phyloP scores from a whole-genome alignment of 495 filamentous ascomycete genomes.

The Lineolata rhizophorae region DNA sequence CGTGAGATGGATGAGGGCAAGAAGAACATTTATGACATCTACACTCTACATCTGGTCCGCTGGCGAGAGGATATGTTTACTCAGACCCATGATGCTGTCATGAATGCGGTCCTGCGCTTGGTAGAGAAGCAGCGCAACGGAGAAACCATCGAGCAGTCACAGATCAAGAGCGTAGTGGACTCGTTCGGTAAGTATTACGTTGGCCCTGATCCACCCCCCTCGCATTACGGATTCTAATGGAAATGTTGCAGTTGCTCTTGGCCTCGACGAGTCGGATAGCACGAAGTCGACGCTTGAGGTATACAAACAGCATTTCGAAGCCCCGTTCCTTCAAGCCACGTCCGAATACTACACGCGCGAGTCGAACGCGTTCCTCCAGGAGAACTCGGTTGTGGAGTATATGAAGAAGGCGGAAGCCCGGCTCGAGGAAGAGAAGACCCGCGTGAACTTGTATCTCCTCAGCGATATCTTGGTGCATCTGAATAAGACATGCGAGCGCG shows the following conservation, averaged over 20 bases:
- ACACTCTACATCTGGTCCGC: slow-evolving; percentile 84
- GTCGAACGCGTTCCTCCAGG: slow-evolving; percentile 79
- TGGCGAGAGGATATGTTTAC: slow-evolving; percentile 86
- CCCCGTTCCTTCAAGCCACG: slow-evolving; percentile 74
- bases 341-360: slow-evolving; percentile 72
- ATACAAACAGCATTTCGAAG: slow-evolving; percentile 79
- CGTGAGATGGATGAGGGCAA: slow-evolving; percentile 98
- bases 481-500: slow-evolving; percentile 70
- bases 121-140: slow-evolving; percentile 96
- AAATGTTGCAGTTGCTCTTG: no score
- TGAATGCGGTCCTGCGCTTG: slow-evolving; percentile 83
- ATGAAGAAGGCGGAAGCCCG: slow-evolving; percentile 97
- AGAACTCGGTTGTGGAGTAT: slow-evolving; percentile 96
- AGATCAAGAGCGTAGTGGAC: slow-evolving; percentile 93
- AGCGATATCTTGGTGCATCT: slow-evolving; percentile 64
- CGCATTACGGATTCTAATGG: no score
- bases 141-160: slow-evolving; percentile 90
- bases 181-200: no score
- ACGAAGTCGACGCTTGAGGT: slow-evolving; percentile 89
- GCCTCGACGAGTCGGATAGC: slow-evolving; percentile 79
- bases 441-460: slow-evolving; percentile 80
- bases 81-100: slow-evolving; percentile 64
- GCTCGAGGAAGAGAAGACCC: slow-evolving; percentile 84
- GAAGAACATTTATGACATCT: slow-evolving; percentile 95
- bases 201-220: no score